Base-by-base conservation (phyloP, 306 rosid species). In the Boehmeria nivea region DNA sequence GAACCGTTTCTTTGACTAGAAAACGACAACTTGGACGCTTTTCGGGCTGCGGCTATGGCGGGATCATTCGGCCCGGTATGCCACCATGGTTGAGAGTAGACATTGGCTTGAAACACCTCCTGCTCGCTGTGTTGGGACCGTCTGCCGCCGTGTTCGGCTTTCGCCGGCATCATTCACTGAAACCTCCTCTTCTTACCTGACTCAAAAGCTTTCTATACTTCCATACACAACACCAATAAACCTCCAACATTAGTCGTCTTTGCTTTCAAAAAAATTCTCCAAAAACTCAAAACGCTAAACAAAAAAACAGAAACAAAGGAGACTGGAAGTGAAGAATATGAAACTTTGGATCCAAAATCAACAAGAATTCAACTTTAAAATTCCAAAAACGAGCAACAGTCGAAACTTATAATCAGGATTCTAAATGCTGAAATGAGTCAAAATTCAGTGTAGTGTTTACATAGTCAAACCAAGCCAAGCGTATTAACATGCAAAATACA, bases 31-130 rank as follows among this genome's bases (percentile, higher is more conserved):
- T 75, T 78, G 2, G 75, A 51, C 53, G 53, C 66, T 65, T 60
- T 65, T 68, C 61, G 81, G 43, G 43, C 59, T 1, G 26, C 22
- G n/a, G 43, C 59, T 1, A 34, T 21, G n/a, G 75, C 27, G 10
- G 25, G 17, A 53, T 47, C 47, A 56, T 43, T 72, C 54, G 76
- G 76, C 19, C 23, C 68, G 33, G 69, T 82, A 22, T 43, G 73
- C 96, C 94, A 82, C 94, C 80, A 82, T 17, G 94, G 88, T 37
- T 67, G 82, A 58, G 85, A 48, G 54, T 66, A 76, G 47, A 65
- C 40, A 40, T 70, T 60, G 22, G 84, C 64, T 53, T 57, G 83
- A 55, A 81, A 74, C 66, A 50, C 65, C 57, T 61, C 54, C 60
- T 72, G 67, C 11, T 63, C 64, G 4, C 77, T 57, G 2, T 56